Percentiles rank a stretch among this genome's conserved stretches.
phyloP scores from a whole-genome alignment of 768 basidiomycete species.

The Dictyophora rubrovolvata region DNA sequence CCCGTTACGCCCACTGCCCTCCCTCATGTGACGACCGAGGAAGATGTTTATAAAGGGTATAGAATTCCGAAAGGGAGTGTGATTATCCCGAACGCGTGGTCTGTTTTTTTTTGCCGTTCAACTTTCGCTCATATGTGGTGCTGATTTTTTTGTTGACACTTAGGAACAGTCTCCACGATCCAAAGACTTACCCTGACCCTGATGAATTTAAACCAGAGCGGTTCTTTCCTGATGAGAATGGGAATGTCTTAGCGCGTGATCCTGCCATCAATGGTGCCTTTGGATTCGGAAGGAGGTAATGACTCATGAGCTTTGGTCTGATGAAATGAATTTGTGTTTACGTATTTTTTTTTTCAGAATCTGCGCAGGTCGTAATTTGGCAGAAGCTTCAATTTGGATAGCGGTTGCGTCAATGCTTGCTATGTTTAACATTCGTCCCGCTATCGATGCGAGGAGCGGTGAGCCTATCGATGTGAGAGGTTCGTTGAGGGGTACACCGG shows the following conservation, averaged over 20 bases:
- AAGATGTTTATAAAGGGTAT: constrained; percentile 13
- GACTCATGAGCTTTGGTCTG: not conserved
- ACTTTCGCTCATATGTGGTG: not conserved
- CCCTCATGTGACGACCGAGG: constrained; percentile 10
- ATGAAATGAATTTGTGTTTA: not conserved
- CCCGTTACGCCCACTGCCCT: constrained; percentile 1
- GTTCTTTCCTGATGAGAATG: constrained; percentile 31
- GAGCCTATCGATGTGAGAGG: not conserved
- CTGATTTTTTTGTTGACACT: not conserved
- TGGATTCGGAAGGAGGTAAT: not conserved
- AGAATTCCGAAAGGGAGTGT: constrained; percentile 14
- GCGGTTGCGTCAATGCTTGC: constrained; percentile 16
- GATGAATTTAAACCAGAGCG: constrained; percentile 50
- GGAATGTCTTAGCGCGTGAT: constrained; percentile 10
- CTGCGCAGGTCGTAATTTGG: constrained; percentile 16
- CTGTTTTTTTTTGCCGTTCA: not conserved
- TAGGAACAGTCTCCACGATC: constrained; percentile 25
- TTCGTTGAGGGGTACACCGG: not conserved
- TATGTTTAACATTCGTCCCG: constrained; percentile 27
- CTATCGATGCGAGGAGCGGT: constrained; percentile 9
- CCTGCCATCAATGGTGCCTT: not conserved
- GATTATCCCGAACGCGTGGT: not conserved
- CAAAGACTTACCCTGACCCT: constrained; percentile 39
- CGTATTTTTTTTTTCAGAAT: constrained; percentile 7
- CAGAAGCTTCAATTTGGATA: constrained; percentile 12